These are phyloP conservation scores for Fusarium sp. DNA, from an alignment of 2,329 filamentous ascomycete species.

Conservation along the genomic window DNA sequence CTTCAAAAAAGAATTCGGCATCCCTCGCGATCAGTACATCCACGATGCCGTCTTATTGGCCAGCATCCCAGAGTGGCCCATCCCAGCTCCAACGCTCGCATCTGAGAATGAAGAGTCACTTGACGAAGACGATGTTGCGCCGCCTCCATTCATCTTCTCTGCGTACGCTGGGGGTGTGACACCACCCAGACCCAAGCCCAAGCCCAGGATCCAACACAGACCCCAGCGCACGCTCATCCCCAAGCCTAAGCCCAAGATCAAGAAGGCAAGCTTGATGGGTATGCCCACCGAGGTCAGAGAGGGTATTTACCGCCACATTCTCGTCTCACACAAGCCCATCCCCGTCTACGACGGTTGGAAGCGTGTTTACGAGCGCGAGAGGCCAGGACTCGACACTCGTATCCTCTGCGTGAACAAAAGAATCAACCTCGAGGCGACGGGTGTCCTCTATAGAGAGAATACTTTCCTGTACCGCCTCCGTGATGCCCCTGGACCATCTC, in stretches of 20 bases:
- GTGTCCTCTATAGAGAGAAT: conserved; percentile 62
- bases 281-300: conserved; percentile 48
- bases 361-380: conserved; percentile 46
- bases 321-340: conserved; percentile 49
- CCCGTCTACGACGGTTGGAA: conserved; percentile 51
- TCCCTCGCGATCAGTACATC: conserved; percentile 21
- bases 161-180: not conserved
- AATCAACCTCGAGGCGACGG: conserved; percentile 53
- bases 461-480: conserved; percentile 60
- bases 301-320: conserved; percentile 48
- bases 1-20: conserved; percentile 22
- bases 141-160: conserved; percentile 15
- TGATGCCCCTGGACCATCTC: conserved; percentile 44
- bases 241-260: not conserved
- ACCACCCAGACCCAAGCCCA: not conserved
- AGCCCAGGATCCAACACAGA: too few relatives aligned
- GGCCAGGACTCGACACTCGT: conserved; percentile 46
- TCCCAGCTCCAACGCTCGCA: not conserved
- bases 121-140: conserved; percentile 32
- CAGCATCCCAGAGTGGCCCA: not conserved
- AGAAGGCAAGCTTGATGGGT: conserved; percentile 14
- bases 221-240: not conserved
- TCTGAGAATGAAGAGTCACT: conserved; percentile 5
- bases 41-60: conserved; percentile 16
- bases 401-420: conserved; percentile 54